These are phyloP conservation scores for Streptanthus diversifolius DNA, from an alignment of 345 rosid genomes.

Conservation along the genomic window DNA sequence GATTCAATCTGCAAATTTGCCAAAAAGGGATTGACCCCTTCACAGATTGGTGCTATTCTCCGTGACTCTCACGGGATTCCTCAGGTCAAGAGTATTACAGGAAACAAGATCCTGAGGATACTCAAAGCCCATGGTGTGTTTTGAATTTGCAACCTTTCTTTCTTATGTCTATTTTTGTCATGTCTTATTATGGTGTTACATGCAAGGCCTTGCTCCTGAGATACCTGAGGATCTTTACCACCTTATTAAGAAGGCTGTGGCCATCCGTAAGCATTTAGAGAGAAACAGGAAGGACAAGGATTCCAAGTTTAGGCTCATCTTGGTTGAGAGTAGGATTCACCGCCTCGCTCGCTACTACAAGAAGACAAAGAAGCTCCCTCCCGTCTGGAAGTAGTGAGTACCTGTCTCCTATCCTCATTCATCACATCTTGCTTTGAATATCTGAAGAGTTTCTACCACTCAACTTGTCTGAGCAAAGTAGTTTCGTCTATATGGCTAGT, in stretches of 20 bases:
- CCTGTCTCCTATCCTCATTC: neutral
- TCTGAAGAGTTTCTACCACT: neutral
- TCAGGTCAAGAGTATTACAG: constrained; percentile 61
- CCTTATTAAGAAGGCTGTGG: constrained; percentile 74
- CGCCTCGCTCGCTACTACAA: constrained; percentile 73
- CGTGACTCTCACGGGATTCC: constrained; percentile 74
- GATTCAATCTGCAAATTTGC: constrained; percentile 66
- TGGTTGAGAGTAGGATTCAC: constrained; percentile 75
- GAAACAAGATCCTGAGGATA: constrained; percentile 60
- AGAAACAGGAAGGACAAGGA: constrained; percentile 79
- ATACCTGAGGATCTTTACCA: constrained; percentile 70
- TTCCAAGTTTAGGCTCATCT: constrained; percentile 65
- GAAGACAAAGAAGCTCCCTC: constrained; percentile 81
- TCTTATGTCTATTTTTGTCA: neutral
- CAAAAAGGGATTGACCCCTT: constrained; percentile 65
- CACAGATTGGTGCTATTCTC: constrained; percentile 69
- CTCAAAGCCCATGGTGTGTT: constrained; percentile 55
- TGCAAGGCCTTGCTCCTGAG: constrained; percentile 60
- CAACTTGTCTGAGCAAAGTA: neutral
- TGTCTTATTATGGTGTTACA: neutral
- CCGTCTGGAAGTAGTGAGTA: constrained; percentile 71
- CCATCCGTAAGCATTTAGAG: constrained; percentile 67
- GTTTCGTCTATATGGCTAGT: neutral
- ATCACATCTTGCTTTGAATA: neutral
- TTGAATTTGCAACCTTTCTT: neutral